A percentile compares a stretch with the other conserved stretches of the same genome.
Evolutionary conservation across 768 basidiomycete species (phyloP).

Genomic region (Mycena filopes): DNA sequence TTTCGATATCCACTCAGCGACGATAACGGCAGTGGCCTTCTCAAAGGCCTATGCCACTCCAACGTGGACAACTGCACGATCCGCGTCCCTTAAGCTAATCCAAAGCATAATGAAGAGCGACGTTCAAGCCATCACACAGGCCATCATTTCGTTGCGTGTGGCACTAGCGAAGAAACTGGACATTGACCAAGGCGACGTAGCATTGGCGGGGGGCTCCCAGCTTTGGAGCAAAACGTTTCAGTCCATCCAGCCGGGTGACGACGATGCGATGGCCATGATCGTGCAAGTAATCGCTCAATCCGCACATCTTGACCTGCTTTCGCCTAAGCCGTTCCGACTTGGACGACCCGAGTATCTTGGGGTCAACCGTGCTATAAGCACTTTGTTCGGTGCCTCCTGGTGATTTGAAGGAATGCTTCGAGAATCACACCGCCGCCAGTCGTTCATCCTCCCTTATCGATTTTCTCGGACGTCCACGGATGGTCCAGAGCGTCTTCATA

Average conservation of each 20-base stretch:
- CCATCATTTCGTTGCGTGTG: slow-evolving; percentile 24
- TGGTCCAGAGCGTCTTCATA: slow-evolving; percentile 68
- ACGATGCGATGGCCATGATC: slow-evolving; percentile 66
- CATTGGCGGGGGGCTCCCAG: slow-evolving; percentile 37
- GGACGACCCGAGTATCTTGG: slow-evolving; percentile 35
- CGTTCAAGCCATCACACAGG: slow-evolving; percentile 20
- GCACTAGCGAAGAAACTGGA: slow-evolving; percentile 22
- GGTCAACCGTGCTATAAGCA: slow-evolving; percentile 69
- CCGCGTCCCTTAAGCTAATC: slow-evolving; percentile 48
- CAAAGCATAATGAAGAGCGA: slow-evolving; percentile 30
- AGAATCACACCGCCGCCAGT: slow-evolving; percentile 72
- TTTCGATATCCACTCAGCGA: slow-evolving; percentile 53
- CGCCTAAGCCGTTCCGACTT: slow-evolving; percentile 57
- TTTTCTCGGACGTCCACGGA: slow-evolving; percentile 64
- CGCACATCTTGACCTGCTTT: slow-evolving; percentile 75
- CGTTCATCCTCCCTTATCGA: slow-evolving; percentile 60
- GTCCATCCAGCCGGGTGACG: slow-evolving; percentile 66
- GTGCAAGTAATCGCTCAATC: slow-evolving; percentile 66
- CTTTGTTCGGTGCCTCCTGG: slow-evolving; percentile 71
- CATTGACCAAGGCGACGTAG: slow-evolving; percentile 15
- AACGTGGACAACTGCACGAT: slow-evolving; percentile 49
- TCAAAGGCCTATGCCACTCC: slow-evolving; percentile 43
- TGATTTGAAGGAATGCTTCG: slow-evolving; percentile 54
- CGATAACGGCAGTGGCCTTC: slow-evolving; percentile 52
- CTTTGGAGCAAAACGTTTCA: slow-evolving; percentile 80